These are phyloP conservation scores for Neurospora pannonica DNA, from an alignment of 495 filamentous ascomycete species.

Conservation along the genomic window DNA sequence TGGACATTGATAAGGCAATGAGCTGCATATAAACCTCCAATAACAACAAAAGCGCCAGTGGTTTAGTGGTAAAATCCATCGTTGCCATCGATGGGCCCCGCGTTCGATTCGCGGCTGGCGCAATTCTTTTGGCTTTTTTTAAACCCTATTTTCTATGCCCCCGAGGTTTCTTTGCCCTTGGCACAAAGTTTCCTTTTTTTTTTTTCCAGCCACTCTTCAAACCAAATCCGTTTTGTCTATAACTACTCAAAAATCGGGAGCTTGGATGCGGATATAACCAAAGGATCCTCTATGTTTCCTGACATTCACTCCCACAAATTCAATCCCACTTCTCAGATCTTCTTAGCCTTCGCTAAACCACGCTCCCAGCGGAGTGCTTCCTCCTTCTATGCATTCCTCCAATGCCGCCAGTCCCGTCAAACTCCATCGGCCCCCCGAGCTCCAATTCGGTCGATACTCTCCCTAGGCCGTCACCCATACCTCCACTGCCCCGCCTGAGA, in stretches of 20 bases:
- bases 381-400: background rate
- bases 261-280: background rate
- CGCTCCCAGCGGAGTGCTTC: background rate
- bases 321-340: background rate
- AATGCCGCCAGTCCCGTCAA: background rate
- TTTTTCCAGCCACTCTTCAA: background rate
- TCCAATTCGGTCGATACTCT: background rate
- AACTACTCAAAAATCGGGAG: background rate
- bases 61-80: slow-evolving; percentile 47
- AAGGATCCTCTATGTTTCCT: background rate
- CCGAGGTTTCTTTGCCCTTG: background rate
- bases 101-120: slow-evolving; percentile 42
- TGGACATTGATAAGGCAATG: background rate
- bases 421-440: background rate
- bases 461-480: background rate
- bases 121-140: slow-evolving; percentile 14
- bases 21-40: background rate
- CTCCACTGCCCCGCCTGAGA: background rate
- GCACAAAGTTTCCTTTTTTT: background rate
- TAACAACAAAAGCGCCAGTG: slow-evolving; percentile 17
- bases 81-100: slow-evolving; percentile 46
- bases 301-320: background rate
- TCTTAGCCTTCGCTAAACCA: background rate
- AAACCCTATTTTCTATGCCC: background rate
- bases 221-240: background rate